phyloP scores from a whole-genome alignment of 768 basidiomycete species.

The Russula dissimulans region DNA sequence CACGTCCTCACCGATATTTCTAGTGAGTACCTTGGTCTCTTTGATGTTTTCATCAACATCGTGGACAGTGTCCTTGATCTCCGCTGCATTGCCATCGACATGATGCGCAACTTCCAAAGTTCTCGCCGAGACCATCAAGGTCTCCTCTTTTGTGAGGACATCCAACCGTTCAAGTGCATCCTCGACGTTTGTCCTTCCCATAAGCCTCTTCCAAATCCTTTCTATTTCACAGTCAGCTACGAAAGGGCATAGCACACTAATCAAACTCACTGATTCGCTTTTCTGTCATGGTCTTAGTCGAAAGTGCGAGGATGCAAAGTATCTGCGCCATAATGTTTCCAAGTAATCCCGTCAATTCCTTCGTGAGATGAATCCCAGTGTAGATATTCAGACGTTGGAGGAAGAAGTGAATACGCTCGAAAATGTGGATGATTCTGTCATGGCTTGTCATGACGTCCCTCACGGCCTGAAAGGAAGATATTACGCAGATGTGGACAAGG shows the following conservation, averaged over 20 bases:
- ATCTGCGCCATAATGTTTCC: neutral
- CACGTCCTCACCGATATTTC: too few species aligned
- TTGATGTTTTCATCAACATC: too few species aligned
- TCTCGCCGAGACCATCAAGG: neutral
- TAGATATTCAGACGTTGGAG: neutral
- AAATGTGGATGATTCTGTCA: neutral
- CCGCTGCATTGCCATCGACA: neutral
- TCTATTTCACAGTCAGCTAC: neutral
- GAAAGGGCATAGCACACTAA: neutral
- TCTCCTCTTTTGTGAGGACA: neutral
- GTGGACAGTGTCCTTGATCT: too few species aligned
- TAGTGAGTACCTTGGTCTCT: too few species aligned
- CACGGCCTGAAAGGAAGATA: neutral
- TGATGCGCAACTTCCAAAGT: neutral
- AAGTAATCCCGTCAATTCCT: neutral
- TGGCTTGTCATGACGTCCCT: neutral
- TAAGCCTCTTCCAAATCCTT: neutral
- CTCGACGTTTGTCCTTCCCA: neutral
- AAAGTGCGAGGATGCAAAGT: neutral
- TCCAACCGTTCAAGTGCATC: neutral
- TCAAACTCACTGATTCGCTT: neutral
- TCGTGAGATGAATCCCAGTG: neutral
- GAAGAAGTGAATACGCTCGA: neutral
- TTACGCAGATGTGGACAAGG: too few species aligned
- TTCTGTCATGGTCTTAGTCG: neutral